Evolutionary conservation across 495 filamentous ascomycete genomes (phyloP), one percentile per base, ranked within the genome.

Genomic region (Penicillium nucicola): DNA sequence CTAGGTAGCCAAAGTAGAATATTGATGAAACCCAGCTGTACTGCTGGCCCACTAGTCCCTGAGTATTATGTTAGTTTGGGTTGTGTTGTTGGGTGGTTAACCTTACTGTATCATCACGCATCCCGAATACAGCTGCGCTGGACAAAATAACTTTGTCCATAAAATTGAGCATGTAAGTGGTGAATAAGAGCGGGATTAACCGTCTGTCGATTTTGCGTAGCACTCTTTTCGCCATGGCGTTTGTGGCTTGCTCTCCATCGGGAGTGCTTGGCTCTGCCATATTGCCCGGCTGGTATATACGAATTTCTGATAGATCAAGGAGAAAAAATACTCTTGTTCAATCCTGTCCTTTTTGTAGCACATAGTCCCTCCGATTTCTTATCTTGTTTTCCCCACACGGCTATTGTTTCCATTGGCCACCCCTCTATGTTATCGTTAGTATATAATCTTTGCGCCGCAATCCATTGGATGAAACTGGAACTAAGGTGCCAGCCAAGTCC

Each of bases 1-100:
- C 57, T 22, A 64, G 22, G 30, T 58, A 86, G 4, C 84, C 84
- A 53, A 85, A 78, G 56, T 85, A 84, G 68, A 84, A 85, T 18
- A 82, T 63, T n/a, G 71, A 75, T 2, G 71, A 76, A 0, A 84
- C 70, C 79, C 78, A 85, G 53, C 69, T 80, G 47, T 84, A 84
- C 45, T 84, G 73, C 4, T 74, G 66, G 20, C 81, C 81, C 19
- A 69, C 63, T 4, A 85, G 64, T 6, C 56, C 59, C 59, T 62
- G 20, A 64, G 36, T 25, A 71, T 13, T 50, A 20, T 12, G 4
- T 45, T 70, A 44, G 68, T 58, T 50, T 57, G 40, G 14, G 3
- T 10, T 42, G 0, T 17, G 37, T 30, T 6, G 20, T 18, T 18
- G 9, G 32, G 17, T 2, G 10, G 13, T 28, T 28, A 8, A 12